These are phyloP conservation scores for Termitomyces sp. DNA, from an alignment of 768 basidiomycete species.

Conservation along the genomic window DNA sequence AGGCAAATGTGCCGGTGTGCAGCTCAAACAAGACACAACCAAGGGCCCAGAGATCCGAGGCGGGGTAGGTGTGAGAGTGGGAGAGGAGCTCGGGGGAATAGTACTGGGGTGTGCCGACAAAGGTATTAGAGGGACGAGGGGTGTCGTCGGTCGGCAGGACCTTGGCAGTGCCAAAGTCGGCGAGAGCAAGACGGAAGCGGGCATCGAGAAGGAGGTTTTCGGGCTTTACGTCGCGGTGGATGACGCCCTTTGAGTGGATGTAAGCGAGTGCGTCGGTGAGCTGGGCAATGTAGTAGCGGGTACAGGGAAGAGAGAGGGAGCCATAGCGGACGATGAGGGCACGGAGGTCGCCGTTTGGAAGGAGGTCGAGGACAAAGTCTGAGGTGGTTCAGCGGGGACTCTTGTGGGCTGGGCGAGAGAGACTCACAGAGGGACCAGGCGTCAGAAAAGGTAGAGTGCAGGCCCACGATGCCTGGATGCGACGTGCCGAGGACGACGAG, in stretches of 20 bases:
- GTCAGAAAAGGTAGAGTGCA: slow-evolving; percentile 87
- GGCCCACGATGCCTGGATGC: slow-evolving; percentile 78
- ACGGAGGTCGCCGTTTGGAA: slow-evolving; percentile 76
- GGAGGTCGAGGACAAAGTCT: slow-evolving; percentile 82
- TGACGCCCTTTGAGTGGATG: slow-evolving; percentile 87
- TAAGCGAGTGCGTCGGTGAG: slow-evolving; percentile 84
- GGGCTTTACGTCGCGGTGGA: slow-evolving; percentile 85
- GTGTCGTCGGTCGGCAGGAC: slow-evolving; percentile 43
- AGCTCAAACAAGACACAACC: slow-evolving; percentile 95
- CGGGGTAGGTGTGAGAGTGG: slow-evolving; percentile 38
- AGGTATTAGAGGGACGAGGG: slow-evolving; percentile 48
- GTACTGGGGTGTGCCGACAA: slow-evolving; percentile 90
- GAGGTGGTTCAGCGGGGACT: slow-evolving; percentile 3
- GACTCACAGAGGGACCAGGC: slow-evolving; percentile 77
- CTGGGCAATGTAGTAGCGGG: slow-evolving; percentile 86
- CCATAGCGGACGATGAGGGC: slow-evolving; percentile 70
- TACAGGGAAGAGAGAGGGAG: slow-evolving; percentile 76
- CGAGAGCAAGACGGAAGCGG: slow-evolving; percentile 86
- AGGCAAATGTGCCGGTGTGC: slow-evolving; percentile 88
- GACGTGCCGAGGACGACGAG: slow-evolving; percentile 68
- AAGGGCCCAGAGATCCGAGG: slow-evolving; percentile 90
- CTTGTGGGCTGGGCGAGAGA: not conserved
- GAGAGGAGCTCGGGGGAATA: slow-evolving; percentile 85
- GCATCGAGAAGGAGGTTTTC: slow-evolving; percentile 90
- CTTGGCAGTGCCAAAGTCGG: slow-evolving; percentile 95